Percentiles rank a stretch among this genome's conserved stretches.
These are phyloP conservation scores for Suhomyces pyralidae DNA, from an alignment of 805 yeast genomes.

Conservation along the genomic window DNA sequence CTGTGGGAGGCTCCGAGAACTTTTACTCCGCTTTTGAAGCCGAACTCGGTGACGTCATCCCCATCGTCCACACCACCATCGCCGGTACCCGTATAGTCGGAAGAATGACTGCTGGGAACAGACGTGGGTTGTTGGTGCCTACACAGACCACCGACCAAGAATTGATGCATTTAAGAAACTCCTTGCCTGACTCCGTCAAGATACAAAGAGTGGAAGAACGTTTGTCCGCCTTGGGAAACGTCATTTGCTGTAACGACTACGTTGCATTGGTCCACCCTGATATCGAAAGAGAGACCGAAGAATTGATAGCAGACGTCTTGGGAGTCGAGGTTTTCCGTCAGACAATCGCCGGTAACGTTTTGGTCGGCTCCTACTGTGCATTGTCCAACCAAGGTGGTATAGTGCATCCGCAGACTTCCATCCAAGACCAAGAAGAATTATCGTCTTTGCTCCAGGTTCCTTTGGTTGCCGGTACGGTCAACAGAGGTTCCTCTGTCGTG, in stretches of 20 bases:
- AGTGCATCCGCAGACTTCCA: slow-evolving; percentile 95
- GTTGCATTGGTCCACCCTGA: slow-evolving; percentile 99
- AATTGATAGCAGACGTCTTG: slow-evolving; percentile 92
- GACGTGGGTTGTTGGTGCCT: slow-evolving; percentile 95
- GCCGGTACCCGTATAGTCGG: slow-evolving; percentile 98
- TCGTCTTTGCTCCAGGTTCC: slow-evolving; percentile 95
- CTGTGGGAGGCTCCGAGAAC: slow-evolving; percentile 90
- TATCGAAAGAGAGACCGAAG: slow-evolving; percentile 98
- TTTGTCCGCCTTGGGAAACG: slow-evolving; percentile 94
- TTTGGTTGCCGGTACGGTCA: slow-evolving; percentile 96
- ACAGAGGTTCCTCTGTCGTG: slow-evolving; percentile 95
- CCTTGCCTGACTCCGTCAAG: slow-evolving; percentile 91
- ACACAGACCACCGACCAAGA: slow-evolving; percentile 98
- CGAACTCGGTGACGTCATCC: slow-evolving; percentile 93
- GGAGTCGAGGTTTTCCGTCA: slow-evolving; percentile 99
- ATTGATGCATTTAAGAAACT: slow-evolving; percentile 93
- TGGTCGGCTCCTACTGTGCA: slow-evolving; percentile 95
- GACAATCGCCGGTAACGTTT: slow-evolving; percentile 96
- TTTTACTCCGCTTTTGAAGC: slow-evolving; percentile 94
- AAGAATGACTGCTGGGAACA: slow-evolving; percentile 97
- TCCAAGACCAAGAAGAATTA: slow-evolving; percentile 97
- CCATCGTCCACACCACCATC: slow-evolving; percentile 94
- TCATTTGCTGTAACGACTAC: slow-evolving; percentile 96
- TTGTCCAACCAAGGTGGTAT: slow-evolving; percentile 96
- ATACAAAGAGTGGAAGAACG: slow-evolving; percentile 98